phyloP scores from a whole-genome alignment of 2,329 filamentous ascomycete species.

The Cladorrhinum sp. region DNA sequence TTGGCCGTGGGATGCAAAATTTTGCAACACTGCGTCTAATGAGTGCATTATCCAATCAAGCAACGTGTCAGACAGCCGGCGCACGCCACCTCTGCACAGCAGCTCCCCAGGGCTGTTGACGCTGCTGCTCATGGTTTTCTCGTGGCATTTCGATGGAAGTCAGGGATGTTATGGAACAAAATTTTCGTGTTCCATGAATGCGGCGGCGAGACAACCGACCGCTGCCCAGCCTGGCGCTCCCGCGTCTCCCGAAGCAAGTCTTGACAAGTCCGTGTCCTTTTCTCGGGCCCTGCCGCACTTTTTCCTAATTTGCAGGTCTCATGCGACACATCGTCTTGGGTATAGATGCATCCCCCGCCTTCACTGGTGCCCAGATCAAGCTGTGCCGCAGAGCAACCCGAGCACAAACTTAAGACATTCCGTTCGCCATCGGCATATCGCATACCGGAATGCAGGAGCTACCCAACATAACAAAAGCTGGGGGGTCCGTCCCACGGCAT shows the following conservation, averaged over 20 bases:
- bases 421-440: slow-evolving; percentile 12
- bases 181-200: neutral
- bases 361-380: neutral
- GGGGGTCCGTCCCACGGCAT: neutral
- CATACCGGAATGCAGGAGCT: neutral
- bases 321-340: slow-evolving; percentile 1
- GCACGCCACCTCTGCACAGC: slow-evolving; percentile 15
- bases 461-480: neutral
- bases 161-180: neutral
- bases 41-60: slow-evolving; percentile 1
- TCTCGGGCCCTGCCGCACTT: slow-evolving; percentile 15
- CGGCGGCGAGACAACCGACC: neutral
- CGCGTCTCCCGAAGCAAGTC: neutral
- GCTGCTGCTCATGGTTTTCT: neutral
- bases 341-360: slow-evolving; percentile 10
- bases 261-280: slow-evolving; percentile 6
- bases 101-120: slow-evolving; percentile 3
- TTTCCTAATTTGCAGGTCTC: slow-evolving; percentile 10
- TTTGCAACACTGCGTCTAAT: slow-evolving; percentile 4
- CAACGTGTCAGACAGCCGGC: slow-evolving; percentile 17
- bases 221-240: neutral
- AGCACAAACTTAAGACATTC: slow-evolving; percentile 3
- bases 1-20: slow-evolving; percentile 1
- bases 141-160: neutral
- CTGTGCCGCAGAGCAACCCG: slow-evolving; percentile 6